These are phyloP conservation scores for Venturia asperata DNA, from an alignment of 2,329 filamentous ascomycete species.

Conservation along the genomic window DNA sequence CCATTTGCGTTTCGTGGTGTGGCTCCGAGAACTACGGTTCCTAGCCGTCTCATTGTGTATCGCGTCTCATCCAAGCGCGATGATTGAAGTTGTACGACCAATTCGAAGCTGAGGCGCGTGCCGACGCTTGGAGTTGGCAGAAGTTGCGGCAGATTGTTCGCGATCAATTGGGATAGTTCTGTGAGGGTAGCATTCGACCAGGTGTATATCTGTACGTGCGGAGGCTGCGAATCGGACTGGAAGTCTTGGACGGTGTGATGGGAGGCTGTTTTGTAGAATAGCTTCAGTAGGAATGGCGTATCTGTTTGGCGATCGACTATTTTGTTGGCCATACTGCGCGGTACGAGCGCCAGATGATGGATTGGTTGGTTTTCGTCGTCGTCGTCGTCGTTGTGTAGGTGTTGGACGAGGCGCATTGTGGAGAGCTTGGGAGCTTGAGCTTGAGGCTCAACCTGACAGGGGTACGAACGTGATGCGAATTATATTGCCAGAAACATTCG, in stretches of 20 bases:
- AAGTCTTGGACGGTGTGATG: constrained; percentile 73
- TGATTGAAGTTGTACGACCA: constrained; percentile 73
- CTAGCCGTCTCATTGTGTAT: constrained; percentile 73
- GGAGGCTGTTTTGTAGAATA: constrained; percentile 70
- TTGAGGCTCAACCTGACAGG: constrained; percentile 2
- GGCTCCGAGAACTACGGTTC: constrained; percentile 69
- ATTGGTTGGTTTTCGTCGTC: background rate
- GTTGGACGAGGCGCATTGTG: background rate
- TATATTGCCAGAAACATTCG: too few species aligned
- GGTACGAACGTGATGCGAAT: background rate
- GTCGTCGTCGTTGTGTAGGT: background rate
- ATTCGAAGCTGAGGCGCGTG: constrained; percentile 77
- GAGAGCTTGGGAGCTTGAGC: background rate
- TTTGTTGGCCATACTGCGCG: background rate
- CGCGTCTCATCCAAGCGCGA: constrained; percentile 39
- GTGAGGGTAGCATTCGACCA: constrained; percentile 74
- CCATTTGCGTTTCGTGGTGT: constrained; percentile 37
- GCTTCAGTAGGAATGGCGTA: constrained; percentile 74
- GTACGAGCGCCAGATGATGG: background rate
- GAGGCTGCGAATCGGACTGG: constrained; percentile 42
- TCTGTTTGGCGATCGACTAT: constrained; percentile 61
- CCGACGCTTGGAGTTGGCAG: constrained; percentile 70
- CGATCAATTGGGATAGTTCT: constrained; percentile 73
- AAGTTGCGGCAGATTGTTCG: constrained; percentile 56
- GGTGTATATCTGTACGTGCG: constrained; percentile 74